Percentiles rank a stretch among this genome's conserved stretches.
These are phyloP conservation scores for Xylaria arbuscula DNA, from an alignment of 2,329 filamentous ascomycete genomes.

Conservation along the genomic window DNA sequence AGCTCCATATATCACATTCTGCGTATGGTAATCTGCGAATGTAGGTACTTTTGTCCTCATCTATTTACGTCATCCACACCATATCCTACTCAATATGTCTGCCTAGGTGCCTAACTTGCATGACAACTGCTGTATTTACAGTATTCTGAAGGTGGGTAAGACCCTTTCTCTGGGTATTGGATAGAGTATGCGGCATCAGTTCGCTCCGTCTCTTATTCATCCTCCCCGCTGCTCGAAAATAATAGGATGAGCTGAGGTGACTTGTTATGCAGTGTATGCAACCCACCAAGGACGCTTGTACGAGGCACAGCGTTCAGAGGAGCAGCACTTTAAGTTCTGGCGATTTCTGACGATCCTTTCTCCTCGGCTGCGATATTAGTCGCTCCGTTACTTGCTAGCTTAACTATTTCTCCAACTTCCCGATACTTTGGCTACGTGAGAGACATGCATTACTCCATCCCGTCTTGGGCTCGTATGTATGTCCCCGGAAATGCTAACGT, in stretches of 20 bases:
- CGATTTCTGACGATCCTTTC: neutral
- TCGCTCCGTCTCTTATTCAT: no score
- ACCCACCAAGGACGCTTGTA: neutral
- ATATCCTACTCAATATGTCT: slow-evolving; percentile 6
- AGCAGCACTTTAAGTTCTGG: neutral
- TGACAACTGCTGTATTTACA: neutral
- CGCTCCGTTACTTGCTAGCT: neutral
- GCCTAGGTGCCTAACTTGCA: neutral
- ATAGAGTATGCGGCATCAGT: neutral
- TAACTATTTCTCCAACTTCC: neutral
- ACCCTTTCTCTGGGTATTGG: neutral
- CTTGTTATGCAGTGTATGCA: neutral
- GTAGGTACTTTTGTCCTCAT: slow-evolving; percentile 7
- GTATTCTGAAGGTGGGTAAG: neutral
- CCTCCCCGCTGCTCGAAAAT: neutral
- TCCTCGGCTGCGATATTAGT: neutral
- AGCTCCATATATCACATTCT: slow-evolving; percentile 39
- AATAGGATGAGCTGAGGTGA: neutral
- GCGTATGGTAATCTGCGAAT: slow-evolving; percentile 10
- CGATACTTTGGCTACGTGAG: slow-evolving; percentile 3
- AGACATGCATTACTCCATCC: neutral
- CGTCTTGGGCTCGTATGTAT: neutral
- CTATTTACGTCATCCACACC: slow-evolving; percentile 40
- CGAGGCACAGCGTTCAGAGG: neutral
- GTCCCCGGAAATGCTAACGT: neutral